Conservation (phyloP, 2,329 filamentous ascomycete species). For the Phialemoniopsis sp. region DNA sequence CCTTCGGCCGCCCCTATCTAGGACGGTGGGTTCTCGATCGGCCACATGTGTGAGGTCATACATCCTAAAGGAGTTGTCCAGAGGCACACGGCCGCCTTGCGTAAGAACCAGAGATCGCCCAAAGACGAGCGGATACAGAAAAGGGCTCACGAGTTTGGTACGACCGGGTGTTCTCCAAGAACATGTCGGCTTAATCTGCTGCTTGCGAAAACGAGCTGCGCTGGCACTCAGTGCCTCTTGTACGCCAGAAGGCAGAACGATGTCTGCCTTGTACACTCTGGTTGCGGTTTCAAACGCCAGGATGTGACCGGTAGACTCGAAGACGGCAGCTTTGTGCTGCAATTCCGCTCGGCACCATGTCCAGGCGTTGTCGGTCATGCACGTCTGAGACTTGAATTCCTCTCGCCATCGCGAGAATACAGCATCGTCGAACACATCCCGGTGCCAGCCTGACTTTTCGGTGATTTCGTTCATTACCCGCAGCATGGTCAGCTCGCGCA, state of each 20-base stretch:
- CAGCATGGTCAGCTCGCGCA: conserved; percentile 30
- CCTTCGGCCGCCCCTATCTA: neutral
- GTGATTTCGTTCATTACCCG: conserved; percentile 25
- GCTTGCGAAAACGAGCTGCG: conserved; percentile 38
- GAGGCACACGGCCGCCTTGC: conserved; percentile 20
- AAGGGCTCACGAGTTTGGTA: conserved; percentile 57
- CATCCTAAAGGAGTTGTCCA: conserved; percentile 15
- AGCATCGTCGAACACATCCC: conserved; percentile 24
- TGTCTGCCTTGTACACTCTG: conserved; percentile 50
- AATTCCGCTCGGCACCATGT: conserved; percentile 38
- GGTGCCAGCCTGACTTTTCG: conserved; percentile 30
- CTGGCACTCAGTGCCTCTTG: conserved; percentile 26
- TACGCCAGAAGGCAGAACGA: conserved; percentile 25
- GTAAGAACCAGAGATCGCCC: conserved; percentile 22
- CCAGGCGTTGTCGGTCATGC: neutral
- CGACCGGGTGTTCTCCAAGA: too few relatives aligned
- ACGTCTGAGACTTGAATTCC: conserved; percentile 16
- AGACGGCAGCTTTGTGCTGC: conserved; percentile 41
- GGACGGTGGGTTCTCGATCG: neutral
- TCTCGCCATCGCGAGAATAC: conserved; percentile 25
- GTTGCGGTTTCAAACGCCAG: conserved; percentile 33
- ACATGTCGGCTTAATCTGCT: conserved; percentile 47
- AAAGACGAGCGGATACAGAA: conserved; percentile 52
- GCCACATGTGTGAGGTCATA: conserved; percentile 11
- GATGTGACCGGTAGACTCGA: conserved; percentile 31